Conservation (phyloP, 2,329 filamentous ascomycete genomes). For the Dactylellina drechsleri region DNA sequence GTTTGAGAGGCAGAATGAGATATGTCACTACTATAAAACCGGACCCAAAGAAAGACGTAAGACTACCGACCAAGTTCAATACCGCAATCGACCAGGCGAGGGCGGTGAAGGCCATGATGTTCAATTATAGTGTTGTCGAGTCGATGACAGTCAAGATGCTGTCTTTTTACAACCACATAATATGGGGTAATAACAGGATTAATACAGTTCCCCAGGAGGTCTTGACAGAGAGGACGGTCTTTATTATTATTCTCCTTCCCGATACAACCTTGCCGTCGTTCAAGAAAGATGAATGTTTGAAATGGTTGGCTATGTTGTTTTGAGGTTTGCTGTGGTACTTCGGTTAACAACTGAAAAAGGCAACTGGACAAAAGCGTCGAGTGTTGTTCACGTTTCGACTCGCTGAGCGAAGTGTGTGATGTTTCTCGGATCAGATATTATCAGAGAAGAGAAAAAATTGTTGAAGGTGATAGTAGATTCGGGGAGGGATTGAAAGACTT, state of each 20-base stretch:
- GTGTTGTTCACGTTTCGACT: background rate
- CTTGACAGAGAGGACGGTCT: no score
- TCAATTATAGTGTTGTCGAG: background rate
- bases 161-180: background rate
- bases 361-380: conserved; percentile 5
- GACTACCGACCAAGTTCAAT: conserved; percentile 50
- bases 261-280: no score
- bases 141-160: background rate
- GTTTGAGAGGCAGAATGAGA: conserved; percentile 50
- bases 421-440: background rate
- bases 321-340: background rate
- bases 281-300: no score
- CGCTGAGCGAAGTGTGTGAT: background rate
- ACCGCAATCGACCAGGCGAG: conserved; percentile 39
- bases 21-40: conserved; percentile 53
- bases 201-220: background rate
- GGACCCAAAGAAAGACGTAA: conserved; percentile 45
- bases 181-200: background rate
- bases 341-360: background rate
- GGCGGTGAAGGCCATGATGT: conserved; percentile 23
- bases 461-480: background rate
- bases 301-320: conserved; percentile 1
- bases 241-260: no score
- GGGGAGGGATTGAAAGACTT: conserved; percentile 9
- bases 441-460: background rate